Evolutionary conservation across 345 rosid genomes (phyloP), one percentile per base, ranked within the genome.

Genomic region (Sapria himalayana): DNA sequence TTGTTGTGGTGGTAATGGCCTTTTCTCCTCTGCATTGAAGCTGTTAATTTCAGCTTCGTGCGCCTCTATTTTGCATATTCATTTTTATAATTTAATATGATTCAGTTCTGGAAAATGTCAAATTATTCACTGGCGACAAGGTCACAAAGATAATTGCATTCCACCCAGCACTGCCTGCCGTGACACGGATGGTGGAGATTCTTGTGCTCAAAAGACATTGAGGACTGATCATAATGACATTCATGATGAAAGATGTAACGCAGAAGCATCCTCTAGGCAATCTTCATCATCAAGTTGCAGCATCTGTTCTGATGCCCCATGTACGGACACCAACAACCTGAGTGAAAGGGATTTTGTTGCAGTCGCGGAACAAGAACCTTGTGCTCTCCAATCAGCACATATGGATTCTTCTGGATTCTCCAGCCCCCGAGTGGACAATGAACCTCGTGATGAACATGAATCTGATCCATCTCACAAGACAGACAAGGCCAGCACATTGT

Each of bases 121-220:
- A 65, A 65, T 82, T 52, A 56, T 72, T 32, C 95, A 82, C 50
- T 89, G 98, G 98, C 62, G 95, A 45, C 91, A 76, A 74, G 98
- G 95, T 53, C 98, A 86, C 58, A 81, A 69, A 66, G 76, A 78
- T 46, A 82, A 81, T 45, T 86, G 97, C 48, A 62, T 22, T 41
- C 78, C 76, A 51, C 68, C 75, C n/a, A 25, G 35, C 50, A 17
- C 50, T 42, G 15, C 49, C 32, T 38, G 22, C 35, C 49, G 38
- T 22, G 42, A 36, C 34, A 60, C 51, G 33, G 63, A 71, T 50
- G 62, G 58, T 49, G 55, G 57, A 60, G 51, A 35, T 24, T 58
- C 61, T 43, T 50, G 41, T 43, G 56, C 51, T 53, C 39, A 48
- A 50, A 54, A 60, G 50, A 36, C 31, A 16, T 51, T 52, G 32